Conservation (phyloP, 2,329 filamentous ascomycete species). For the Sporothrix pseudoabietina region DNA sequence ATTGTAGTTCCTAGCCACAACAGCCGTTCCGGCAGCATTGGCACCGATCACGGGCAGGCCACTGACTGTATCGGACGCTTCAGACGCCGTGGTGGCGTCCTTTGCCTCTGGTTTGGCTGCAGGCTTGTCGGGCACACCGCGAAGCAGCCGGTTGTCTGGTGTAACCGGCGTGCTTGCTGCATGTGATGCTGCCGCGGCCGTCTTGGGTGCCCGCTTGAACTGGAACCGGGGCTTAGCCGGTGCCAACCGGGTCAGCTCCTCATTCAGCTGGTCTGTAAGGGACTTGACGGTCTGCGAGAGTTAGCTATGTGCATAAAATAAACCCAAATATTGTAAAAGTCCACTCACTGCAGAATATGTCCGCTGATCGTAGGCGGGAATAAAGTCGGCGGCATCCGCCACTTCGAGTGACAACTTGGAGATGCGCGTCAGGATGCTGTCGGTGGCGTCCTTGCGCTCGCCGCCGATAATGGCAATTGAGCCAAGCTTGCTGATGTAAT, state of each 20-base stretch:
- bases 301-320: background rate
- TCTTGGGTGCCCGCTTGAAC: conserved; percentile 59
- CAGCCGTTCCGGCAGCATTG: background rate
- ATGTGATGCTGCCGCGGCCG: conserved; percentile 30
- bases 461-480: conserved; percentile 65
- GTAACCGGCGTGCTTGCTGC: conserved; percentile 41
- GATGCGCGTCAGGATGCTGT: conserved; percentile 78
- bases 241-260: conserved; percentile 65
- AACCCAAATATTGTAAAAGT: background rate
- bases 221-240: conserved; percentile 76
- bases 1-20: background rate
- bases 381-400: conserved; percentile 76
- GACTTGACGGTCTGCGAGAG: conserved; percentile 69
- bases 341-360: conserved; percentile 72
- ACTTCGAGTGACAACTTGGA: conserved; percentile 80
- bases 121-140: conserved; percentile 27
- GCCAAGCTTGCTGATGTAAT: conserved; percentile 70
- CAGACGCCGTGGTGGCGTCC: conserved; percentile 36
- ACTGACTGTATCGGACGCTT: conserved; percentile 44
- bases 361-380: conserved; percentile 87
- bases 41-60: conserved; percentile 43
- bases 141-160: conserved; percentile 49
- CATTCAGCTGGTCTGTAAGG: conserved; percentile 75
- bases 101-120: background rate
- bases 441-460: conserved; percentile 78